Evolutionary conservation across 345 rosid species (phyloP).

Genomic region (Cardamine resedifolia): DNA sequence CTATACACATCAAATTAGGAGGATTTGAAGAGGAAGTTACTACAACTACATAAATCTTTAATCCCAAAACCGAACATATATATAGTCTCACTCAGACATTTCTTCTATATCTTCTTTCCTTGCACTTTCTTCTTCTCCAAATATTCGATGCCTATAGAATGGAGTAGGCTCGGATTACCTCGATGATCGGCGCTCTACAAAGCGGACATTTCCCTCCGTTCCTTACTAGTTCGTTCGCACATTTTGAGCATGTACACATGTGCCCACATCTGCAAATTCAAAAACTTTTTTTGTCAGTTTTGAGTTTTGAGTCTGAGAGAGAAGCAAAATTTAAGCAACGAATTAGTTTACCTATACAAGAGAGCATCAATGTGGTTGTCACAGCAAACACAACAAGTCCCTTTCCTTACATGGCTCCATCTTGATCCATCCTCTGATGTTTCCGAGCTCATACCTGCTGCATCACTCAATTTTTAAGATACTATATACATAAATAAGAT

Average conservation of each 20-base stretch:
- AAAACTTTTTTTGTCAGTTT: background rate
- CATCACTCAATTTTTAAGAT: background rate
- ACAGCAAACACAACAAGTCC: constrained; percentile 96
- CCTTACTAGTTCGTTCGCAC: constrained; percentile 87
- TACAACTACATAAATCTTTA: constrained; percentile 20
- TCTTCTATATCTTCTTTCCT: constrained; percentile 11
- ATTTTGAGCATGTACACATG: constrained; percentile 97
- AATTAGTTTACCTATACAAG: constrained; percentile 69
- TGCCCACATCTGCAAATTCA: constrained; percentile 81
- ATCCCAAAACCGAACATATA: constrained; percentile 1
- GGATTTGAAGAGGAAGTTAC: constrained; percentile 25
- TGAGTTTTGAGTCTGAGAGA: background rate
- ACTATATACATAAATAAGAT: background rate
- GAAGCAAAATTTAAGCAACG: background rate
- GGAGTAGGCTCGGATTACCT: constrained; percentile 96
- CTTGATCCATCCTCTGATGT: constrained; percentile 91
- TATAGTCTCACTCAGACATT: background rate
- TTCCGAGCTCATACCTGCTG: constrained; percentile 62
- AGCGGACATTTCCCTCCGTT: constrained; percentile 94
- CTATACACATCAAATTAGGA: constrained; percentile 23
- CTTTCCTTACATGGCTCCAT: constrained; percentile 92
- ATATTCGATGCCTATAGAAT: constrained; percentile 52
- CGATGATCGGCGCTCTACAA: constrained; percentile 93
- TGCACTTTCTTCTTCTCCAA: constrained; percentile 1
- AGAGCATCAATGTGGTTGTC: constrained; percentile 94